phyloP scores from a whole-genome alignment of 2,329 filamentous ascomycete species.

The Colletotrichum sojae region DNA sequence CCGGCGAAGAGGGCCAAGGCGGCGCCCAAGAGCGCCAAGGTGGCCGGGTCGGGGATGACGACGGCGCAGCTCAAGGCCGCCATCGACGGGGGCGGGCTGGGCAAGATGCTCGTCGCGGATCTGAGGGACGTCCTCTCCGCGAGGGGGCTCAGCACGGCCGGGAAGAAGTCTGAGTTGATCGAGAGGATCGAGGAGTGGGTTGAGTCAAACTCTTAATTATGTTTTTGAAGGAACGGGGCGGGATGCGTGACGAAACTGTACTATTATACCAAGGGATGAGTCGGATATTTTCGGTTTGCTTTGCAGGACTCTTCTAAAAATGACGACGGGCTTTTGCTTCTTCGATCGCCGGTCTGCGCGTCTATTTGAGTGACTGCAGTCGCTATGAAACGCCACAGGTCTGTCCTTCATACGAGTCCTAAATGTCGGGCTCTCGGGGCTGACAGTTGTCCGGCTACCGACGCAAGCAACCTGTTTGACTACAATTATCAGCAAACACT shows the following conservation, averaged over 20 bases:
- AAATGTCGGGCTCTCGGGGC: too few relatives aligned
- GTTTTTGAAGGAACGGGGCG: not conserved
- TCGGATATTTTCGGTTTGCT: not conserved
- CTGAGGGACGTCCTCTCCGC: constrained; percentile 64
- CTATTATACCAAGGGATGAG: constrained; percentile 19
- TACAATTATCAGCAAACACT: too few relatives aligned
- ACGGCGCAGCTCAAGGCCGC: constrained; percentile 62
- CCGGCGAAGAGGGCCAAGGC: constrained; percentile 63
- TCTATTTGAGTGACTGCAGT: not conserved
- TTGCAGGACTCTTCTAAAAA: not conserved
- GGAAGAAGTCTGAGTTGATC: constrained; percentile 68
- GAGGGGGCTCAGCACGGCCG: constrained; percentile 63
- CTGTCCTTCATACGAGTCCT: too few relatives aligned
- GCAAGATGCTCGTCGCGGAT: constrained; percentile 69
- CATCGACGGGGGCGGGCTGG: constrained; percentile 60
- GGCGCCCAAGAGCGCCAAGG: constrained; percentile 47
- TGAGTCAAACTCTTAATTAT: constrained; percentile 58
- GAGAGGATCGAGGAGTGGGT: constrained; percentile 71
- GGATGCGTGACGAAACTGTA: constrained; percentile 15
- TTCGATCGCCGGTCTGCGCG: not conserved
- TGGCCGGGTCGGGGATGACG: constrained; percentile 54
- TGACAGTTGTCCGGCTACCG: too few relatives aligned
- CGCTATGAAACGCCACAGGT: not conserved
- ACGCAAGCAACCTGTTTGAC: too few relatives aligned
- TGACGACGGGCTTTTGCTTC: not conserved